Percentiles rank a stretch among this genome's conserved stretches.
Conservation (phyloP, 495 filamentous ascomycete genomes). For the Xanthoparmelia taractica region DNA sequence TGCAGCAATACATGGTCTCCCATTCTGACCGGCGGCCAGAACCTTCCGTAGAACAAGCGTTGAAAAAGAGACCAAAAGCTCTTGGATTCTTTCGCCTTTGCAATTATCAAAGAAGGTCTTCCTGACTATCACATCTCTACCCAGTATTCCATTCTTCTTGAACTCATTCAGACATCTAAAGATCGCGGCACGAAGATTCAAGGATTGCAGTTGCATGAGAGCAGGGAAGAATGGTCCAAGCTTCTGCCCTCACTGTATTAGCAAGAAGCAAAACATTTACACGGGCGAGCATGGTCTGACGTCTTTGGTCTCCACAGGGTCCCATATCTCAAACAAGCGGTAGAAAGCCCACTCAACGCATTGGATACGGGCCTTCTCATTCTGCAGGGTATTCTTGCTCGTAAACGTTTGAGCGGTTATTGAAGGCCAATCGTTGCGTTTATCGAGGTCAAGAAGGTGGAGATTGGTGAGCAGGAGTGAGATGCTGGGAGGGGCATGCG, state of each 20-base stretch:
- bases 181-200: constrained; percentile 81
- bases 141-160: constrained; percentile 78
- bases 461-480: constrained; percentile 65
- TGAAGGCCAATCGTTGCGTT: constrained; percentile 65
- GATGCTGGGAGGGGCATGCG: constrained; percentile 3
- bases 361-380: constrained; percentile 69
- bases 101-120: constrained; percentile 93
- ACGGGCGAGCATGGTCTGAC: constrained; percentile 35
- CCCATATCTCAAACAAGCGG: constrained; percentile 73
- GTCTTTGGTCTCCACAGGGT: constrained; percentile 61
- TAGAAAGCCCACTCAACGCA: constrained; percentile 80
- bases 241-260: constrained; percentile 47
- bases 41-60: constrained; percentile 67
- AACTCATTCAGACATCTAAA: constrained; percentile 67
- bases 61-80: constrained; percentile 72
- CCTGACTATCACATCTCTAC: constrained; percentile 65
- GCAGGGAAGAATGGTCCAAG: constrained; percentile 84
- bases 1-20: constrained; percentile 43
- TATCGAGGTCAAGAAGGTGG: constrained; percentile 69
- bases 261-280: constrained; percentile 10
- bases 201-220: constrained; percentile 73
- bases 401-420: constrained; percentile 59
- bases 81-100: constrained; percentile 71
- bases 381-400: constrained; percentile 56
- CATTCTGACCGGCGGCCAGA: constrained; percentile 33